Evolutionary conservation across 805 yeast genomes (phyloP), one percentile per base, ranked within the genome.

Genomic region (Saturnispora kantuleensis): DNA sequence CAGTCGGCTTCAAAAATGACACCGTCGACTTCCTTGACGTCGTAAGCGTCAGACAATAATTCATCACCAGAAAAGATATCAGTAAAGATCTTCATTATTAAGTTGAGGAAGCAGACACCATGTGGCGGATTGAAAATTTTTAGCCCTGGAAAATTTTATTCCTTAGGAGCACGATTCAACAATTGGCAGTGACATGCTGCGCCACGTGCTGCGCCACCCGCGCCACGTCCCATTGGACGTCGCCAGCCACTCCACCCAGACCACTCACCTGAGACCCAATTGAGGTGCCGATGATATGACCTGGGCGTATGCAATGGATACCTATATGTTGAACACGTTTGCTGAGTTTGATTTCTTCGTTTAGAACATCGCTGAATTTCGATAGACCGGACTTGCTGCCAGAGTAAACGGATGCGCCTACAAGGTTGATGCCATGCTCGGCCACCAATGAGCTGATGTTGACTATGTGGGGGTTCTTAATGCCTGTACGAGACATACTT

Each of bases 1-100:
- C 97, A 88, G 81, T 93, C 86, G 56, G 95, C 97, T 77, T 93
- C 98, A 78, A 76, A 86, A 68, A 93, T 87, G 62, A 76, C 97
- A 56, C 77, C 85, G 63, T 85, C 96, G 56, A 93, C 97, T 68
- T 71, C 73, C 65, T 74, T 81, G 68, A 77, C 65, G 70, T 86
- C 95, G 79, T 89, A 93, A 65, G 98, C 98, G 67, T 89, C 97
- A 55, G 98, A 93, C 72, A 90, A 75, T 62, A 84, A 74, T 79
- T 90, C 98, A 77, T 90, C 98, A 65, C 84, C 85, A 56, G 97
- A 84, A 71, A 90, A 67, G 68, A 88, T 71, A 75, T 90, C 98
- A 71, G 75, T 68, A 70, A 50, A 65, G 62, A 70, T 69, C 49
- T 59, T 50, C 69, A 68, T 65, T 45, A 45, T 62, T 13, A 31